phyloP scores from a whole-genome alignment of 305 asterid species.

The Solanum hybrid region DNA sequence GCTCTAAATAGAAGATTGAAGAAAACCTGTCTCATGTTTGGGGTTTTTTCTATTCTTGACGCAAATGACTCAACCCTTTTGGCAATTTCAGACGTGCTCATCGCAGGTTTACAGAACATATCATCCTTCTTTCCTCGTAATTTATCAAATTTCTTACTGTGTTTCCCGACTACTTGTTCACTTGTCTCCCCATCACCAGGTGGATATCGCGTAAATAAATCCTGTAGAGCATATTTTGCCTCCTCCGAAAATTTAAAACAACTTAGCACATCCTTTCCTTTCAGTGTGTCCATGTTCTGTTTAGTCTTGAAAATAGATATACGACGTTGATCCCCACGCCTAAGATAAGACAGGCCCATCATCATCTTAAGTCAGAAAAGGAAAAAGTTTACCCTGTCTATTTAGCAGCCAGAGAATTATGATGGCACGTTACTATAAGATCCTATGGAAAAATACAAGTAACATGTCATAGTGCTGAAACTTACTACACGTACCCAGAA shows the following conservation, averaged over 20 bases:
- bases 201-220: constrained; percentile 64
- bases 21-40: constrained; percentile 57
- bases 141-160: constrained; percentile 20
- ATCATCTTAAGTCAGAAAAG: constrained; percentile 6
- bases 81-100: constrained; percentile 46
- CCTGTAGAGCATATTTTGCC: constrained; percentile 52
- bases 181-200: constrained; percentile 54
- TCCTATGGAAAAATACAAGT: neutral
- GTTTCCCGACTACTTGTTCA: constrained; percentile 28
- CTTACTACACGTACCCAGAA: constrained; percentile 48
- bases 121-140: constrained; percentile 34
- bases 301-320: constrained; percentile 52
- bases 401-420: neutral
- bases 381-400: neutral
- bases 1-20: neutral
- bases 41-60: constrained; percentile 40
- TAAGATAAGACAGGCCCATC: constrained; percentile 21
- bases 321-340: constrained; percentile 53
- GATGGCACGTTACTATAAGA: neutral
- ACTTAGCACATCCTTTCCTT: constrained; percentile 34
- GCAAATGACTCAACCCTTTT: constrained; percentile 44
- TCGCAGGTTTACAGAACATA: constrained; percentile 50
- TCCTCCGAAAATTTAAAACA: constrained; percentile 59
- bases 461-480: neutral
- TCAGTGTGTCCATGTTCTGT: constrained; percentile 15